Evolutionary conservation across 441 rosid genomes (phyloP).

Genomic region (Macaranga tanarius): DNA sequence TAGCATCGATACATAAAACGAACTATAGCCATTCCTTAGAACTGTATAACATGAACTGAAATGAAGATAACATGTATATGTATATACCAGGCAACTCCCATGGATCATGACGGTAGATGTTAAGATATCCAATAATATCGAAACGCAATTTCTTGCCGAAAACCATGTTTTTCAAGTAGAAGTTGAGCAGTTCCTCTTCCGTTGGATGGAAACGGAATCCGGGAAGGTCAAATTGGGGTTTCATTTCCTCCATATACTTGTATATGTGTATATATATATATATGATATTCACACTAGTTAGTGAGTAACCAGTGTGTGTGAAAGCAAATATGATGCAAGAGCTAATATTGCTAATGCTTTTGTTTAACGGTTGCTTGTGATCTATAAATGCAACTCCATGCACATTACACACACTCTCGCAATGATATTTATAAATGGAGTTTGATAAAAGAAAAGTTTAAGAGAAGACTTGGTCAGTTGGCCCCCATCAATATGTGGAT

Average conservation of each 20-base stretch:
- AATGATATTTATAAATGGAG: conserved; percentile 14
- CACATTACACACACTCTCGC: background rate
- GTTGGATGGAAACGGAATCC: conserved; percentile 98
- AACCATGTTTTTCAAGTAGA: conserved; percentile 76
- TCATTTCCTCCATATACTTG: conserved; percentile 31
- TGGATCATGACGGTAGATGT: conserved; percentile 83
- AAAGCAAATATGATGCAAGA: background rate
- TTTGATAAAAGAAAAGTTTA: background rate
- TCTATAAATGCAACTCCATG: conserved; percentile 18
- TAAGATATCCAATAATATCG: conserved; percentile 63
- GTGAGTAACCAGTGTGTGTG: background rate
- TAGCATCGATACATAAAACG: too few relatives aligned
- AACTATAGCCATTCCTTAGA: too few relatives aligned
- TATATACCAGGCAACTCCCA: conserved; percentile 73
- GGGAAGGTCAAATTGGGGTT: conserved; percentile 55
- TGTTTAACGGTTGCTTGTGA: background rate
- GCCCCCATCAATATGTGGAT: background rate
- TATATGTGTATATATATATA: background rate
- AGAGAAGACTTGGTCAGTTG: conserved; percentile 48
- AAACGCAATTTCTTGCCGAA: conserved; percentile 44
- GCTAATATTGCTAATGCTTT: background rate
- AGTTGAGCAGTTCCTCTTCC: conserved; percentile 83
- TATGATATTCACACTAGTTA: background rate
- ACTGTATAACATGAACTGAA: background rate
- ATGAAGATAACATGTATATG: background rate